phyloP scores from a whole-genome alignment of 225 moss, liverwort and hornwort genomes.

The Lunularia cruciata region DNA sequence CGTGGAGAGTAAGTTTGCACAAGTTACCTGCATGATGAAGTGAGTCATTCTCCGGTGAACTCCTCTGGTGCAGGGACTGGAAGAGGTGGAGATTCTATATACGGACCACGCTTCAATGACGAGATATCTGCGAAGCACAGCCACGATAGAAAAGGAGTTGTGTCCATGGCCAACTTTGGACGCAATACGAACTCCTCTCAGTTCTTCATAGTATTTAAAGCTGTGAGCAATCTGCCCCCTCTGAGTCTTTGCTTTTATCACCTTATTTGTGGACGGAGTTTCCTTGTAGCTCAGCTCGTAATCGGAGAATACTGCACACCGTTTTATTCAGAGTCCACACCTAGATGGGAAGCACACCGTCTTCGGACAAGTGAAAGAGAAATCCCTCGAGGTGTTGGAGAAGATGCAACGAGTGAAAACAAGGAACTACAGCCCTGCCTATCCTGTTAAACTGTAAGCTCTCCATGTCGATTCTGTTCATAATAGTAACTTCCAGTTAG shows the following conservation, averaged over 20 bases:
- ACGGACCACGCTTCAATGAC: conserved; percentile 68
- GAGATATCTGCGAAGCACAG: conserved; percentile 92
- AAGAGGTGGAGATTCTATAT: conserved; percentile 81
- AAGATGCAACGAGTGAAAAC: conserved; percentile 70
- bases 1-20: too few species aligned
- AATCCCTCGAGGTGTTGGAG: conserved; percentile 63
- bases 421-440: conserved; percentile 43
- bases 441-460: conserved; percentile 68
- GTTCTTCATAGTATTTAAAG: conserved; percentile 82
- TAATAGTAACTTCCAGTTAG: too few species aligned
- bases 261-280: not conserved
- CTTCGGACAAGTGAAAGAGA: conserved; percentile 82
- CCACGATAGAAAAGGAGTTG: conserved; percentile 82
- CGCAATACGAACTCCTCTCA: conserved; percentile 87
- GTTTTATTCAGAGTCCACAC: conserved; percentile 55
- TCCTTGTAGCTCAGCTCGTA: too few species aligned
- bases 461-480: too few species aligned
- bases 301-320: not conserved
- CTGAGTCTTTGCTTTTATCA: not conserved
- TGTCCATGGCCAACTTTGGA: conserved; percentile 96
- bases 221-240: conserved; percentile 36
- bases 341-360: conserved; percentile 82
- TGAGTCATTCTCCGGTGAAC: too few species aligned
- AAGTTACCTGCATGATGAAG: too few species aligned
- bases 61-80: conserved; percentile 51